These are phyloP conservation scores for Solanum chacoense DNA, from an alignment of 305 asterid species.

Conservation along the genomic window DNA sequence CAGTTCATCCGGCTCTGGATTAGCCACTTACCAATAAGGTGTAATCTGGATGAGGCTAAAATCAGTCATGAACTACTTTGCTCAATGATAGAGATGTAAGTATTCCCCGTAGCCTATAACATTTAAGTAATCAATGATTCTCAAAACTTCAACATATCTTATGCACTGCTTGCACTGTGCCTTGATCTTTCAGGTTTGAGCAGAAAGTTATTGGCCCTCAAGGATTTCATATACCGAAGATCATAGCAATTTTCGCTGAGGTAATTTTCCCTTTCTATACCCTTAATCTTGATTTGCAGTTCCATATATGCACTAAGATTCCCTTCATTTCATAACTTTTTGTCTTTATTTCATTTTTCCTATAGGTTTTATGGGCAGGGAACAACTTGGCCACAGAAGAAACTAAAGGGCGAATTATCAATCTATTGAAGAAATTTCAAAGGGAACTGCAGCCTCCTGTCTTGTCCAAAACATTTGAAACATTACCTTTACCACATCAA, in stretches of 20 bases:
- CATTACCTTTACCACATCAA: background rate
- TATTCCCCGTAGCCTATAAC: background rate
- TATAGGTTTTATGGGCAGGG: slow-evolving; percentile 3
- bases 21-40: background rate
- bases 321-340: background rate
- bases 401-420: background rate
- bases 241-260: background rate
- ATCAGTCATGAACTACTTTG: background rate
- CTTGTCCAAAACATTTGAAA: background rate
- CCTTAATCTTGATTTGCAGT: background rate
- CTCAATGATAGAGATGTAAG: slow-evolving; percentile 2
- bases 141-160: background rate
- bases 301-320: background rate
- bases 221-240: background rate
- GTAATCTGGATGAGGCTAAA: background rate
- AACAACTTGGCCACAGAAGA: background rate
- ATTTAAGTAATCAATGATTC: background rate
- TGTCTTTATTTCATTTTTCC: background rate
- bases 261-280: background rate
- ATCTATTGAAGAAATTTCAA: background rate
- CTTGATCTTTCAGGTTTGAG: slow-evolving; percentile 1
- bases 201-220: background rate
- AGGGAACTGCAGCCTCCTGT: background rate
- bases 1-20: background rate
- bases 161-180: background rate